phyloP scores from a whole-genome alignment of 176 grass and related monocot species.

The Triticum monococcum region DNA sequence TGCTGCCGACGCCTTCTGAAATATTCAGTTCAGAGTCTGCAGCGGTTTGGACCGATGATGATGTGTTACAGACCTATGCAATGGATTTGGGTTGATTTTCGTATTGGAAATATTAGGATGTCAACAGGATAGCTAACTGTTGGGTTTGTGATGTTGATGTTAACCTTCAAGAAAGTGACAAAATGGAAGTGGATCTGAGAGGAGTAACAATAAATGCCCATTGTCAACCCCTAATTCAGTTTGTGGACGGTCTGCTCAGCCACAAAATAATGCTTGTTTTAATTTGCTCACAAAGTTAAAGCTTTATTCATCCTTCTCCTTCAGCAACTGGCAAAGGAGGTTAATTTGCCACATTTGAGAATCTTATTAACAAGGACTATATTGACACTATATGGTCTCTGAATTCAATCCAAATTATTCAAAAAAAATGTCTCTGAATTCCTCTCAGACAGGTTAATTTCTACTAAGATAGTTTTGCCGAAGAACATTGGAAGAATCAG shows the following conservation, averaged over 20 bases:
- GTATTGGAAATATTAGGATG: not conserved
- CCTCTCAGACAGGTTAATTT: not conserved
- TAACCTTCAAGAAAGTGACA: not conserved
- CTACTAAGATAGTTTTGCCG: not conserved
- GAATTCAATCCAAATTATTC: no score
- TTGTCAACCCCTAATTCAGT: not conserved
- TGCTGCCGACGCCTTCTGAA: not conserved
- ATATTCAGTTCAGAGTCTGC: not conserved
- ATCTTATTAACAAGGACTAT: not conserved
- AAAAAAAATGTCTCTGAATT: not conserved
- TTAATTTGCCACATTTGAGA: not conserved
- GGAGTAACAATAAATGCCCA: not conserved
- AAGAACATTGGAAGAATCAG: not conserved
- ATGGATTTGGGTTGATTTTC: not conserved
- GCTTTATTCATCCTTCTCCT: not conserved
- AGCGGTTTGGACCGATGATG: no score
- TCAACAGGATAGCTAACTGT: not conserved
- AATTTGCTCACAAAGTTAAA: not conserved
- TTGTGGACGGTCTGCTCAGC: not conserved
- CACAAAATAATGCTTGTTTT: not conserved
- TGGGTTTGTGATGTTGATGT: not conserved
- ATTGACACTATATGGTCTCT: not conserved
- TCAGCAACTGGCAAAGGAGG: not conserved
- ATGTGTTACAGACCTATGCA: no score
- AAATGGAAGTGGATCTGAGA: not conserved